Conservation (phyloP, 2,329 filamentous ascomycete species). For the Talaromyces sp. region DNA sequence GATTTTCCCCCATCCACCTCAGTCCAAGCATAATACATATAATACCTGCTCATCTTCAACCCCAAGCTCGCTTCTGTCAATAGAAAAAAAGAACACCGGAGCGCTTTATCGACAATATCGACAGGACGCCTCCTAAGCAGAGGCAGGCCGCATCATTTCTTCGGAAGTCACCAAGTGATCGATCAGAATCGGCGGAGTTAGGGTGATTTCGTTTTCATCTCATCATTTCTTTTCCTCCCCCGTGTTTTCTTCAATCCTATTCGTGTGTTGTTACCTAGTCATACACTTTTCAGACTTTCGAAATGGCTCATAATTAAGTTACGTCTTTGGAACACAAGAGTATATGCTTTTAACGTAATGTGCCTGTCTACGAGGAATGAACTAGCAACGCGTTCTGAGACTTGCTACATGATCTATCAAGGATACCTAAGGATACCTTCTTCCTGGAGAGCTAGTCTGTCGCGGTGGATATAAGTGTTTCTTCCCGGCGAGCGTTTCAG, state of each 20-base stretch:
- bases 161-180: conserved; percentile 3
- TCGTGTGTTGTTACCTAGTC: conserved; percentile 2
- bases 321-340: conserved; percentile 6
- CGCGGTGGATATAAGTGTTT: no score
- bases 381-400: not conserved
- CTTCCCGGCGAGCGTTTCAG: no score
- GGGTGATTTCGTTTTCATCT: conserved; percentile 10
- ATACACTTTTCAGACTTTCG: conserved; percentile 7
- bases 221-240: not conserved
- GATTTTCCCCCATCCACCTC: not conserved
- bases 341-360: not conserved
- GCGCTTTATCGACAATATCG: conserved; percentile 12
- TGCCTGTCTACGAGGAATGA: not conserved
- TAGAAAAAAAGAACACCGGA: conserved; percentile 9
- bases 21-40: conserved; percentile 15
- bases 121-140: not conserved
- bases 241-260: not conserved
- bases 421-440: no score
- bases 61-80: conserved; percentile 6
- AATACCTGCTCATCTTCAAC: conserved; percentile 13
- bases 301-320: conserved; percentile 11
- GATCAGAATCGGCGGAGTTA: conserved; percentile 13
- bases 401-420: no score
- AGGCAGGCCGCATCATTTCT: conserved; percentile 6
- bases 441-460: no score